These are phyloP conservation scores for Pythium rishiriense DNA, from an alignment of 352 stramenopile species.

Conservation along the genomic window DNA sequence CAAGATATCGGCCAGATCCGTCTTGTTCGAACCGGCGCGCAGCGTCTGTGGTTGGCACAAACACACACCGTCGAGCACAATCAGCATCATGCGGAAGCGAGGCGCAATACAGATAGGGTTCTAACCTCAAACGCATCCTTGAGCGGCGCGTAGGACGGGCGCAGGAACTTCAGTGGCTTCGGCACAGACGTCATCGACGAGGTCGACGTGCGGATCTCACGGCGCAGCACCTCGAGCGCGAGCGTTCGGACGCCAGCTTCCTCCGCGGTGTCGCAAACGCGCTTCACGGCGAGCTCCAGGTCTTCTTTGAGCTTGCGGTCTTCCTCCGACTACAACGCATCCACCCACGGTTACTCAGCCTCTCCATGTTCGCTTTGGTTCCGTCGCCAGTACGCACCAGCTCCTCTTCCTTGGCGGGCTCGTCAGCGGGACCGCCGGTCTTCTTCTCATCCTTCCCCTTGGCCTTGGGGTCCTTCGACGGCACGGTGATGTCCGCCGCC, in stretches of 20 bases:
- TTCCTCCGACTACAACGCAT: conserved; percentile 73
- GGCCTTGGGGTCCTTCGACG: conserved; percentile 58
- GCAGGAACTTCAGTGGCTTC: conserved; percentile 99
- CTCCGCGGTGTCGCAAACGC: conserved; percentile 69
- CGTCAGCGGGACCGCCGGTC: conserved; percentile 34
- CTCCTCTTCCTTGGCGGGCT: conserved; percentile 52
- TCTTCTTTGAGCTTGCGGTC: conserved; percentile 93
- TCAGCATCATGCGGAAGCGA: not conserved
- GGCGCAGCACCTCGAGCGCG: conserved; percentile 96
- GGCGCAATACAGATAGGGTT: not conserved
- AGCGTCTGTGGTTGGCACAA: conserved; percentile 28
- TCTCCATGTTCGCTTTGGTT: not conserved
- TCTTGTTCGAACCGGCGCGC: conserved; percentile 62
- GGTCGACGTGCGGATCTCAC: conserved; percentile 96
- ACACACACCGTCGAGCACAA: not conserved
- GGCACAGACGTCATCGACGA: conserved; percentile 99
- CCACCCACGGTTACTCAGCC: not conserved
- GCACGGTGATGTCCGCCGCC: conserved; percentile 54
- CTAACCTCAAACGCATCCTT: conserved; percentile 80
- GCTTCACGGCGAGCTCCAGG: conserved; percentile 86
- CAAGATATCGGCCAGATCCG: conserved; percentile 85
- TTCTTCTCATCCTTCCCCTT: conserved; percentile 31
- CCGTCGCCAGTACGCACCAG: conserved; percentile 45
- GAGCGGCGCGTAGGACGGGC: conserved; percentile 94
- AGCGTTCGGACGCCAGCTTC: conserved; percentile 73